Conservation (phyloP, 2,329 filamentous ascomycete species). For the Aureobasidium sp. region DNA sequence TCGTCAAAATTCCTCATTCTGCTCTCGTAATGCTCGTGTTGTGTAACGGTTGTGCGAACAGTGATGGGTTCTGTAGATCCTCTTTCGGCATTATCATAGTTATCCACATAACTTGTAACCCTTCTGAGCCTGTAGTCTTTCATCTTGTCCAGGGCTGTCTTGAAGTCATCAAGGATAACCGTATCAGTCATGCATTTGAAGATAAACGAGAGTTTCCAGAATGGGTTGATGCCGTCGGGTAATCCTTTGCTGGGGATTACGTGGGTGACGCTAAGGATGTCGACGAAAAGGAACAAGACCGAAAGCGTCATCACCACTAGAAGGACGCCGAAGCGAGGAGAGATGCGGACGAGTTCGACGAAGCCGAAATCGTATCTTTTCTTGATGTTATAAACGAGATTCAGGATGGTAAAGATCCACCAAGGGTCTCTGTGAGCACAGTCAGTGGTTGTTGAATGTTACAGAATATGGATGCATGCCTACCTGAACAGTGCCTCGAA, state of each 20-base stretch:
- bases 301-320: constrained; percentile 54
- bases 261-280: constrained; percentile 53
- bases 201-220: constrained; percentile 58
- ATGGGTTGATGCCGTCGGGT: constrained; percentile 55
- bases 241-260: constrained; percentile 21
- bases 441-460: neutral
- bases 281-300: constrained; percentile 54
- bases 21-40: constrained; percentile 1
- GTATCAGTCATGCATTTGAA: constrained; percentile 55
- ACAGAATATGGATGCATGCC: neutral
- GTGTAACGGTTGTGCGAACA: constrained; percentile 6
- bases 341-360: constrained; percentile 51
- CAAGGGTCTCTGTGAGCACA: constrained; percentile 53
- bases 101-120: constrained; percentile 1
- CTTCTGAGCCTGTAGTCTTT: constrained; percentile 39
- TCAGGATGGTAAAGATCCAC: constrained; percentile 58
- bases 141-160: constrained; percentile 47
- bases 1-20: neutral
- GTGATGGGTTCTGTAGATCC: constrained; percentile 7
- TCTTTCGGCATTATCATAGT: neutral
- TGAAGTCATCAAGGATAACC: constrained; percentile 62
- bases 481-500: constrained; percentile 49
- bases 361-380: constrained; percentile 53
- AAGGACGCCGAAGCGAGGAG: constrained; percentile 58
- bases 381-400: constrained; percentile 57